Evolutionary conservation across 2,329 filamentous ascomycete species (phyloP).

Genomic region (Colletotrichum tamarilloi): DNA sequence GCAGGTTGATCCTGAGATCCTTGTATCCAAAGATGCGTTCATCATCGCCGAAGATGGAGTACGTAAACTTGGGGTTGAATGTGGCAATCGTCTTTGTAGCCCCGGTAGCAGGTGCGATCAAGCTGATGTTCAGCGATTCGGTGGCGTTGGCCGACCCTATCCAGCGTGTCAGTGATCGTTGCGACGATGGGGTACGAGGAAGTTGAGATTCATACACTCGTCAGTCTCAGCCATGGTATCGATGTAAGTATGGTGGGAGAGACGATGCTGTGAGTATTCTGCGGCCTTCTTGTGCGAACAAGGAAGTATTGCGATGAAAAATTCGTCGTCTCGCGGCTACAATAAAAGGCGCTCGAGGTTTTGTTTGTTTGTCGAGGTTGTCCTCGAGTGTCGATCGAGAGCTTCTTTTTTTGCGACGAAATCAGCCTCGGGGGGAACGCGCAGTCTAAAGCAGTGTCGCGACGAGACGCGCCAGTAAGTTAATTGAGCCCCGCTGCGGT

Average conservation of each 20-base stretch:
- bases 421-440: conserved; percentile 20
- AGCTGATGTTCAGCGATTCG: conserved; percentile 71
- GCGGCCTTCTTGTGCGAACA: background rate
- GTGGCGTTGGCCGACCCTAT: conserved; percentile 70
- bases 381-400: background rate
- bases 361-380: background rate
- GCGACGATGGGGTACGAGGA: background rate
- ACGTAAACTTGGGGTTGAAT: conserved; percentile 90
- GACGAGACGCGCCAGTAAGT: conserved; percentile 17
- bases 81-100: conserved; percentile 68
- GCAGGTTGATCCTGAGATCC: conserved; percentile 79
- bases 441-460: conserved; percentile 14
- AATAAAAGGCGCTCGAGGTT: background rate
- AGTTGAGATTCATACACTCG: conserved; percentile 21
- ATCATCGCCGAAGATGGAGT: conserved; percentile 92
- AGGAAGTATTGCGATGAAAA: background rate
- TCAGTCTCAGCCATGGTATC: conserved; percentile 28
- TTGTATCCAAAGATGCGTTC: conserved; percentile 93
- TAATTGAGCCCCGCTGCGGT: background rate
- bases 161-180: background rate
- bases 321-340: background rate
- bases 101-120: conserved; percentile 61
- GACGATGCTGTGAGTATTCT: background rate
- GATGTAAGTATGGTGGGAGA: background rate
- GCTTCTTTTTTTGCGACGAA: conserved; percentile 6